Base-by-base conservation (phyloP, 352 stramenopile genomes). In the Detonula confervacea region DNA sequence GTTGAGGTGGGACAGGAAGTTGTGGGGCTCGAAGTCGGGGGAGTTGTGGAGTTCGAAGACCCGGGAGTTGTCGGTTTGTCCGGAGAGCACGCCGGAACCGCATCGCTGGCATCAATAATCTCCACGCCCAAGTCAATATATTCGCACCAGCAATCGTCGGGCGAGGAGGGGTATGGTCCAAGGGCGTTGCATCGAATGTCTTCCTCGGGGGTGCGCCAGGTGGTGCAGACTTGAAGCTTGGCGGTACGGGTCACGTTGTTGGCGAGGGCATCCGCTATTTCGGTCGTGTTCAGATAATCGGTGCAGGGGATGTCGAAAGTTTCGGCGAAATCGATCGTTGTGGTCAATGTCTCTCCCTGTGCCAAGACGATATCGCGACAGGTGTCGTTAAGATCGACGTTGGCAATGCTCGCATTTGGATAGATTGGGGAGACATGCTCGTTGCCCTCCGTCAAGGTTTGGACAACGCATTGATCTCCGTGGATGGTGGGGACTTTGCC, bases 221-320 rank as follows among this genome's bases (percentile, higher is more conserved):
- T 18, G 14, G 47, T 18, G 47, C 47, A 56, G 47, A 56, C 6
- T 56, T 56, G 47, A 27, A 56, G 47, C 14, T 56, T 56, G 47
- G n/a, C 47, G 5, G 47, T 56, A 7, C 47, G 47, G 5, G 6
- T 22, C 22, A 11, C 14, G 5, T 14, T 14, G 5, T 6, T 8
- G 7, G 5, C 9, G 5, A 18, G 6, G 5, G 22, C 47, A 27
- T 56, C 14, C n/a, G 5, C 47, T 11, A 56, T 56, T 14, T 56
- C 47, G 14, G 5, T 8, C 47, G 47, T 16, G 14, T 6, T 56
- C n/a, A 56, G 14, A 16, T 56, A 56, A 56, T 56, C 47, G 6
- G 47, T 56, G 47, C 47, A 56, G 5, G 47, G 47, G 14, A 56
- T 27, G 47, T 6, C n/a, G 47, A 56, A 56, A 27, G 5, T 27